Conservation (phyloP, 495 filamentous ascomycete genomes). For the Aspergillus heteromorphus region DNA sequence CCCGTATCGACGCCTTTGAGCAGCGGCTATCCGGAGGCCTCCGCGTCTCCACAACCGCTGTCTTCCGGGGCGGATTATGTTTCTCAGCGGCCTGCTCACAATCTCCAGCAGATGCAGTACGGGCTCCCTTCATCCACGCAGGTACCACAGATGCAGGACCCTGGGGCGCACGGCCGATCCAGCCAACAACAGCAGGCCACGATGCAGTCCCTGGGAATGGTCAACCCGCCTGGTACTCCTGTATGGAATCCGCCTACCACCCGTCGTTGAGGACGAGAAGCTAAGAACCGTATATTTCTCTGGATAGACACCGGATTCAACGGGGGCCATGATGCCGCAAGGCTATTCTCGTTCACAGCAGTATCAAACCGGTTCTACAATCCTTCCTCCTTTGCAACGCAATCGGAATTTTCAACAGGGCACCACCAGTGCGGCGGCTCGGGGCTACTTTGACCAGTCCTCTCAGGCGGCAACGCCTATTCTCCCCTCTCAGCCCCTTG, state of each 20-base stretch:
- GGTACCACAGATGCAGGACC: constrained; percentile 36
- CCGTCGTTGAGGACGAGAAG: constrained; percentile 19
- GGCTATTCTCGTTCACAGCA: constrained; percentile 34
- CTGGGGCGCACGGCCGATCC: constrained; percentile 30
- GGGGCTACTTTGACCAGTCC: constrained; percentile 33
- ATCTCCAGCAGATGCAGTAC: constrained; percentile 29
- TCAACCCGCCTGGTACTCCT: constrained; percentile 40
- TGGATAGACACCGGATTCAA: constrained; percentile 37
- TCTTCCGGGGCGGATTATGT: constrained; percentile 3
- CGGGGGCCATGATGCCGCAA: constrained; percentile 38
- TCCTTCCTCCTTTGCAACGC: constrained; percentile 37
- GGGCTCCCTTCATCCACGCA: constrained; percentile 29
- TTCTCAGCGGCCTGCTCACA: constrained; percentile 12
- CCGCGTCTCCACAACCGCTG: constrained; percentile 6
- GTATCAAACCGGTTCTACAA: constrained; percentile 29
- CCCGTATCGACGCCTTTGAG: constrained; percentile 2
- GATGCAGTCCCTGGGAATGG: constrained; percentile 37
- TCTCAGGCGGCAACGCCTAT: constrained; percentile 36
- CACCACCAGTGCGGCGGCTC: constrained; percentile 25
- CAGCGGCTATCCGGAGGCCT: constrained; percentile 7
- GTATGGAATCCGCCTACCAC: constrained; percentile 32
- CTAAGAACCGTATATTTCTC: constrained; percentile 27
- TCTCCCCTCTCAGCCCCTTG: constrained; percentile 36
- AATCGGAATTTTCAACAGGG: constrained; percentile 30
- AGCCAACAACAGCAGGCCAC: constrained; percentile 40